Conservation (phyloP, 768 basidiomycete species). For the Naganishia onofrii region DNA sequence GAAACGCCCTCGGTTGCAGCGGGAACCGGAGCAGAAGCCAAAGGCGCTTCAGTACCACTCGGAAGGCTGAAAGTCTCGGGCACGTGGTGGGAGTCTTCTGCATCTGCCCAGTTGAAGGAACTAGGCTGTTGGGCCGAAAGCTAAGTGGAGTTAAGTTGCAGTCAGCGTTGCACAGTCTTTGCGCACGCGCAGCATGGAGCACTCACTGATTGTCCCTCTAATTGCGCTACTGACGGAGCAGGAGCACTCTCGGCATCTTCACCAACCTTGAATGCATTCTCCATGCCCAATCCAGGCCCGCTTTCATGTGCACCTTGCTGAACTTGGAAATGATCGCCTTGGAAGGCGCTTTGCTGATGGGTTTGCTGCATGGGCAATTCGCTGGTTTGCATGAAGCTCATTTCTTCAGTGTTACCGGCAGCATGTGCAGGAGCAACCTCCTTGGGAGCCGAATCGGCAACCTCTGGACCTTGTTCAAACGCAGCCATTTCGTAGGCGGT, state of each 20-base stretch:
- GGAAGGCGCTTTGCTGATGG: neutral
- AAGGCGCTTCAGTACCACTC: constrained; percentile 11
- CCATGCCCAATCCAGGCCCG: constrained; percentile 18
- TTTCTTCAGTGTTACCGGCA: neutral
- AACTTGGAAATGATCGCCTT: neutral
- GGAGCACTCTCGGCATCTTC: neutral
- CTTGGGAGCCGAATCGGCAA: constrained; percentile 13
- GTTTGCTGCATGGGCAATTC: constrained; percentile 15
- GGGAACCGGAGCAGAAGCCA: neutral
- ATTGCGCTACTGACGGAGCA: constrained; percentile 10
- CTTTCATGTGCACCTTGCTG: neutral
- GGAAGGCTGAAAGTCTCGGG: constrained; percentile 19
- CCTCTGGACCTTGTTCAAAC: constrained; percentile 7
- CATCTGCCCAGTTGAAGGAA: constrained; percentile 24
- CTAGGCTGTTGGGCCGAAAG: constrained; percentile 14
- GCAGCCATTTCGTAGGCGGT: neutral
- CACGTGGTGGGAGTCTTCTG: constrained; percentile 19
- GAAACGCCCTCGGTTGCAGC: neutral
- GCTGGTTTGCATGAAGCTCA: constrained; percentile 32
- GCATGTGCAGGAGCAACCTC: constrained; percentile 8
- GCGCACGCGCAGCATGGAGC: neutral
- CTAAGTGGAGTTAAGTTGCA: neutral
- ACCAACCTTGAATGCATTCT: neutral
- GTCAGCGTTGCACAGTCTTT: neutral
- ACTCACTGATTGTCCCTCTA: constrained; percentile 18